A percentile compares a stretch with the other conserved stretches of the same genome.
phyloP scores from a whole-genome alignment of 331 rosid genomes.

The Malus hybrid region DNA sequence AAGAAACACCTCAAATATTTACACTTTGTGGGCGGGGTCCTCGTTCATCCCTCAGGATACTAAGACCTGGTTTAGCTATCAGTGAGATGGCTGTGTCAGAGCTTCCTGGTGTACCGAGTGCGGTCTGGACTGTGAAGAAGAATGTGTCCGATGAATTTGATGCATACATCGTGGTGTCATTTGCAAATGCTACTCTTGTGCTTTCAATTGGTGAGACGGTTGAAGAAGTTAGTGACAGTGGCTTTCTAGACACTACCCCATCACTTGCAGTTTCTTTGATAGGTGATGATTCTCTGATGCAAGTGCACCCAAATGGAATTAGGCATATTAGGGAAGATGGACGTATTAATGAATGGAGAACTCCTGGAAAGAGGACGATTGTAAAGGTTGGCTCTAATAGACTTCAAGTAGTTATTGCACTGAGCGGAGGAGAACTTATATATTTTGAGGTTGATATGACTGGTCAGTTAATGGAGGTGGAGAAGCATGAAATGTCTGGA shows the following conservation, averaged over 20 bases:
- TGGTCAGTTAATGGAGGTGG: conserved; percentile 92
- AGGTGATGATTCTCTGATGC: conserved; percentile 98
- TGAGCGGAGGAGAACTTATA: conserved; percentile 90
- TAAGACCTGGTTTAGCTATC: conserved; percentile 94
- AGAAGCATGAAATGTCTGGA: conserved; percentile 95
- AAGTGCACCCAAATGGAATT: conserved; percentile 98
- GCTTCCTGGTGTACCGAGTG: conserved; percentile 93
- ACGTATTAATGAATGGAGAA: conserved; percentile 93
- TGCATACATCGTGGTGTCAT: conserved; percentile 92
- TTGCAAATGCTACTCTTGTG: conserved; percentile 88
- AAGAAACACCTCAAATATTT: conserved; percentile 90
- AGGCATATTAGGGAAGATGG: conserved; percentile 98
- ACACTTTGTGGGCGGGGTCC: conserved; percentile 97
- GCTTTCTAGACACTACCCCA: conserved; percentile 93
- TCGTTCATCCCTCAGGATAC: conserved; percentile 82
- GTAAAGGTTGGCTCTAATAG: conserved; percentile 87
- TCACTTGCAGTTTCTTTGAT: conserved; percentile 93
- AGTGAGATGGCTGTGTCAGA: conserved; percentile 98
- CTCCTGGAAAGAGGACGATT: conserved; percentile 91
- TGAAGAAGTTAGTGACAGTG: conserved; percentile 95
- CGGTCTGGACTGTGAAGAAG: conserved; percentile 98
- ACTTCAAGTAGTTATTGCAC: conserved; percentile 89
- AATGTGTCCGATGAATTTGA: conserved; percentile 85
- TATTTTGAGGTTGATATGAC: conserved; percentile 93
- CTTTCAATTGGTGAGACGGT: conserved; percentile 98